Percentiles rank a stretch among this genome's conserved stretches.
Evolutionary conservation across 108 stramenopile species (phyloP).

Genomic region (Cyclotella sp.): DNA sequence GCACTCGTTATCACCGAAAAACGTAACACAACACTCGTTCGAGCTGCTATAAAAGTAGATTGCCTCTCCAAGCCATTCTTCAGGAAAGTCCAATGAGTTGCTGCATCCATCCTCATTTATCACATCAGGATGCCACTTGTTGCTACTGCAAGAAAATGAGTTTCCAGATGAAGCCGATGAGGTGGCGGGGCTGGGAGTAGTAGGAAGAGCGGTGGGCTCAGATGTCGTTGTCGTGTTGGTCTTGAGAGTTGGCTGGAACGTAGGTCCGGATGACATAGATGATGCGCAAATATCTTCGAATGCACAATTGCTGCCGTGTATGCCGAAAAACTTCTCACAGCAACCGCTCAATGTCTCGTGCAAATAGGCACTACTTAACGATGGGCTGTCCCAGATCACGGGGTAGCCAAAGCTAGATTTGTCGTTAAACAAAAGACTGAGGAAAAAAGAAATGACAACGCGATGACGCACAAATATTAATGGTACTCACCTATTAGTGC

Average conservation of each 20-base stretch:
- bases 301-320: background rate
- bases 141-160: background rate
- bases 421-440: background rate
- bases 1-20: background rate
- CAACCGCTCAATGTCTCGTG: background rate
- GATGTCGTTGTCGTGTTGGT: too few species aligned
- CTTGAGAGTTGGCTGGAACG: too few species aligned
- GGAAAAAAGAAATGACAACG: background rate
- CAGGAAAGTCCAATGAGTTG: background rate
- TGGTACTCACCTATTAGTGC: conserved; percentile 6
- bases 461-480: background rate
- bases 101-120: conserved; percentile 7
- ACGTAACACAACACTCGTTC: background rate
- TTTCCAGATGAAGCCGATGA: background rate
- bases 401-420: background rate
- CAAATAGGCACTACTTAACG: background rate
- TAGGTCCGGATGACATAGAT: background rate
- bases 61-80: background rate
- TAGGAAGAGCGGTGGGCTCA: too few species aligned
- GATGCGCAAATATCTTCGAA: background rate
- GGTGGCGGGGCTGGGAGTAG: too few species aligned
- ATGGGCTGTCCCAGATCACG: background rate
- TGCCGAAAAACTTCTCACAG: background rate
- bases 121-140: background rate
- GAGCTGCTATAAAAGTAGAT: background rate